A percentile compares a stretch with the other conserved stretches of the same genome.
Evolutionary conservation across 768 basidiomycete genomes (phyloP).

Genomic region (Pleurotus tuoliensis): DNA sequence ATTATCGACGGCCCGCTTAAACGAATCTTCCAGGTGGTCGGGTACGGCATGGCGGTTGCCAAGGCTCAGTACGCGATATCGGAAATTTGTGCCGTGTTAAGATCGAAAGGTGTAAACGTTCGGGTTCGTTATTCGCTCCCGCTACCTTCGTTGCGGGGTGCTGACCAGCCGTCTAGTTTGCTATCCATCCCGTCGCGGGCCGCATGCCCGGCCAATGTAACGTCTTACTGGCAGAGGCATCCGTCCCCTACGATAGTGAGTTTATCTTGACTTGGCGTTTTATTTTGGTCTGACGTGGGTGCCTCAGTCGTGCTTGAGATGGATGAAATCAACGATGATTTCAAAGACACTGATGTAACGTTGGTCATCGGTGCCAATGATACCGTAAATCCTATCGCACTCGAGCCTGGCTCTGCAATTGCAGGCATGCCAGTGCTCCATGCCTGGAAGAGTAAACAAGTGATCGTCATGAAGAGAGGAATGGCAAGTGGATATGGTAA

Average conservation of each 20-base stretch:
- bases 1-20: neutral
- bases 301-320: constrained; percentile 79
- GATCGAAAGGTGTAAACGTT: constrained; percentile 72
- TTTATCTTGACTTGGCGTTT: neutral
- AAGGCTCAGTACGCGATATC: constrained; percentile 81
- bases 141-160: neutral
- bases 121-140: constrained; percentile 35
- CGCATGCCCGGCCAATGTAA: constrained; percentile 95
- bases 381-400: constrained; percentile 87
- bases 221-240: constrained; percentile 86
- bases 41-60: constrained; percentile 91
- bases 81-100: constrained; percentile 72
- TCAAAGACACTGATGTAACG: constrained; percentile 83
- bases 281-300: neutral
- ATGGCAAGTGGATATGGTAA: constrained; percentile 85
- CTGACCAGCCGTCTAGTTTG: constrained; percentile 39
- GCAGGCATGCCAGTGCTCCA: constrained; percentile 92
- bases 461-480: constrained; percentile 90
- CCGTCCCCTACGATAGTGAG: constrained; percentile 86
- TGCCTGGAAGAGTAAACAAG: constrained; percentile 91
- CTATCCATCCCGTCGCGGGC: constrained; percentile 88
- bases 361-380: constrained; percentile 92
- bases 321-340: constrained; percentile 95
- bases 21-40: constrained; percentile 53
- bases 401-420: constrained; percentile 83